Evolutionary conservation across 805 yeast genomes (phyloP).

Genomic region (Soucietia sequanensis): DNA sequence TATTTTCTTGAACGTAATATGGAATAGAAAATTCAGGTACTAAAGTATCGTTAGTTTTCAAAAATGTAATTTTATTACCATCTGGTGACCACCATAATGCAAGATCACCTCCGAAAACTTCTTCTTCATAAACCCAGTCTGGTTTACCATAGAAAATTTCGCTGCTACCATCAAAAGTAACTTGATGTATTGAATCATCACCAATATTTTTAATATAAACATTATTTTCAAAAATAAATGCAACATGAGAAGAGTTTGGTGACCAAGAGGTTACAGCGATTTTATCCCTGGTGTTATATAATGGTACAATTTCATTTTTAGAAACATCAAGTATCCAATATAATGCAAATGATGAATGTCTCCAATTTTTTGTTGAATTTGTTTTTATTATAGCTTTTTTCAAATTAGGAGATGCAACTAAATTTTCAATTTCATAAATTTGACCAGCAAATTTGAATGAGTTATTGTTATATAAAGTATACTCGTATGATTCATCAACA

Average conservation of each 20-base stretch:
- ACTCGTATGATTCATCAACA: constrained; percentile 43
- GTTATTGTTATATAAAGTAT: constrained; percentile 50
- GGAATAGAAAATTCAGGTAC: constrained; percentile 56
- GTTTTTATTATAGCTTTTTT: constrained; percentile 57
- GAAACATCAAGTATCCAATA: constrained; percentile 63
- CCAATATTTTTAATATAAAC: constrained; percentile 46
- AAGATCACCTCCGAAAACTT: constrained; percentile 56
- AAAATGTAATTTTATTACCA: constrained; percentile 53
- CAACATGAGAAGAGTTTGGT: constrained; percentile 53
- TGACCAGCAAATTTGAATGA: constrained; percentile 38
- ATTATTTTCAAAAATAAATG: constrained; percentile 57
- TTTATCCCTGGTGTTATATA: constrained; percentile 16
- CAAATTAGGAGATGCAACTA: constrained; percentile 69
- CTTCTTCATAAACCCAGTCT: constrained; percentile 87
- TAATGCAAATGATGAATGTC: constrained; percentile 64
- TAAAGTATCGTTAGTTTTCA: constrained; percentile 56
- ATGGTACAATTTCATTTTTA: constrained; percentile 25
- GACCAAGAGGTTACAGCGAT: constrained; percentile 63
- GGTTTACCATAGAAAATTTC: constrained; percentile 65
- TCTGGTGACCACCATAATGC: constrained; percentile 77
- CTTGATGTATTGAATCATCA: constrained; percentile 19
- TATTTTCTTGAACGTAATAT: constrained; percentile 40
- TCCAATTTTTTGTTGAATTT: constrained; percentile 60
- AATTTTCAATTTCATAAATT: constrained; percentile 47
- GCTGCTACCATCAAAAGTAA: constrained; percentile 53